Evolutionary conservation across 805 yeast species (phyloP).

Genomic region (Saccharomycopsis sp.): DNA sequence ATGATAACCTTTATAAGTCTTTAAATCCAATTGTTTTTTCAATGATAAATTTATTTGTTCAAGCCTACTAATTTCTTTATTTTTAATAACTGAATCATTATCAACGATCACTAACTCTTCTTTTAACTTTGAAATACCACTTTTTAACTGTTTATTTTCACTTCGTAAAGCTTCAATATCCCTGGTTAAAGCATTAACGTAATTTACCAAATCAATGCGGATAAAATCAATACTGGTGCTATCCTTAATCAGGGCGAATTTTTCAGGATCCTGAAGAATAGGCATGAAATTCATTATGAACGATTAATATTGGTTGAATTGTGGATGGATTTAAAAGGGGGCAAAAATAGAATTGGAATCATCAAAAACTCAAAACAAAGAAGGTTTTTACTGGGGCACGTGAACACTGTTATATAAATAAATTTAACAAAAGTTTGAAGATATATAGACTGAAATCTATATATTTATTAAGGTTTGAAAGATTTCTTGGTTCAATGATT

Average conservation of each 20-base stretch:
- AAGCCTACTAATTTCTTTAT: constrained; percentile 14
- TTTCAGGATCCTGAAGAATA: constrained; percentile 13
- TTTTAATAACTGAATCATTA: constrained; percentile 13
- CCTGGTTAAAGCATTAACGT: constrained; percentile 11
- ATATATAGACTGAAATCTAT: no score
- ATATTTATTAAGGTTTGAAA: no score
- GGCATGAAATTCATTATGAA: constrained; percentile 14
- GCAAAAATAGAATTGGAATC: no score
- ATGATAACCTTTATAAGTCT: constrained; percentile 10
- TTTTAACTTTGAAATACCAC: constrained; percentile 10
- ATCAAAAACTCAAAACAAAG: no score
- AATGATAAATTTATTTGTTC: constrained; percentile 6
- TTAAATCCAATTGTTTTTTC: constrained; percentile 11
- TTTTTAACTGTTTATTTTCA: constrained; percentile 9
- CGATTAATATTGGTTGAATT: no score
- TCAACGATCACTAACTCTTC: constrained; percentile 16
- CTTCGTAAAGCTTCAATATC: constrained; percentile 7
- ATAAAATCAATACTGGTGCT: constrained; percentile 12
- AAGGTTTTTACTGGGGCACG: no score
- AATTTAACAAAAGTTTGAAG: no score
- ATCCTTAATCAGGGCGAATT: constrained; percentile 10
- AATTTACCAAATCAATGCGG: constrained; percentile 16
- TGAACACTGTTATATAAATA: no score
- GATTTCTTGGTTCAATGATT: no score
- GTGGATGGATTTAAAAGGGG: no score